phyloP scores from a whole-genome alignment of 495 filamentous ascomycete genomes.

The Hypomontagnella submonticulosa region DNA sequence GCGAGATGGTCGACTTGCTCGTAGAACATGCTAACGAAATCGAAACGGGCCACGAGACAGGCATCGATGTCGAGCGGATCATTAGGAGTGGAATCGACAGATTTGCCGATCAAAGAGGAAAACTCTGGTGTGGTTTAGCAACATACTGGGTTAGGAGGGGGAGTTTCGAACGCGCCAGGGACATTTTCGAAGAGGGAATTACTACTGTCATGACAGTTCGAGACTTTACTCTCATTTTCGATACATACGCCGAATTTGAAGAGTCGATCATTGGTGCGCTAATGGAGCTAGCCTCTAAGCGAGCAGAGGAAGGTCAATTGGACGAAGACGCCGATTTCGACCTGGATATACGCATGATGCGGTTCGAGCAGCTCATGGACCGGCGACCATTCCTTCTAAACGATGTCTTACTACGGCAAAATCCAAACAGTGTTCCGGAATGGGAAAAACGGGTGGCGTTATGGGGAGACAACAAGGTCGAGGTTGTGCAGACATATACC shows the following conservation, averaged over 20 bases:
- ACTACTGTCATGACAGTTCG: conserved; percentile 99
- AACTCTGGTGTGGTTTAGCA: conserved; percentile 94
- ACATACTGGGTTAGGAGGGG: conserved; percentile 97
- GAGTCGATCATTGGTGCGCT: conserved; percentile 91
- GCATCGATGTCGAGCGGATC: conserved; percentile 93
- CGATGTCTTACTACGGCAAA: conserved; percentile 94
- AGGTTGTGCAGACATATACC: conserved; percentile 94
- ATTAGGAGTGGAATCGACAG: conserved; percentile 91
- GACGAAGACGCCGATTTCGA: conserved; percentile 94
- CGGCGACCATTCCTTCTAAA: conserved; percentile 96
- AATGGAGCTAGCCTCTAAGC: conserved; percentile 86
- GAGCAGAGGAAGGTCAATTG: conserved; percentile 81
- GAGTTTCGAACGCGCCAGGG: conserved; percentile 87
- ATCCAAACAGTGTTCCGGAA: conserved; percentile 95
- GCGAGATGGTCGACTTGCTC: conserved; percentile 96
- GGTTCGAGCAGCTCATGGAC: conserved; percentile 98
- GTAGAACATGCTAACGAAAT: conserved; percentile 90
- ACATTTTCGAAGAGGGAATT: conserved; percentile 96
- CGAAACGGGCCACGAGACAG: conserved; percentile 78
- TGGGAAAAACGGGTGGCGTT: conserved; percentile 96
- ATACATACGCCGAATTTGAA: conserved; percentile 96
- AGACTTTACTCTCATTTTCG: conserved; percentile 96
- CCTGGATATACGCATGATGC: conserved; percentile 95
- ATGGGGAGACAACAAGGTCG: conserved; percentile 92
- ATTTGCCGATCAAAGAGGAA: conserved; percentile 94